These are phyloP conservation scores for Tremellales sp. DNA, from an alignment of 1,284 basidiomycete species.

Conservation along the genomic window DNA sequence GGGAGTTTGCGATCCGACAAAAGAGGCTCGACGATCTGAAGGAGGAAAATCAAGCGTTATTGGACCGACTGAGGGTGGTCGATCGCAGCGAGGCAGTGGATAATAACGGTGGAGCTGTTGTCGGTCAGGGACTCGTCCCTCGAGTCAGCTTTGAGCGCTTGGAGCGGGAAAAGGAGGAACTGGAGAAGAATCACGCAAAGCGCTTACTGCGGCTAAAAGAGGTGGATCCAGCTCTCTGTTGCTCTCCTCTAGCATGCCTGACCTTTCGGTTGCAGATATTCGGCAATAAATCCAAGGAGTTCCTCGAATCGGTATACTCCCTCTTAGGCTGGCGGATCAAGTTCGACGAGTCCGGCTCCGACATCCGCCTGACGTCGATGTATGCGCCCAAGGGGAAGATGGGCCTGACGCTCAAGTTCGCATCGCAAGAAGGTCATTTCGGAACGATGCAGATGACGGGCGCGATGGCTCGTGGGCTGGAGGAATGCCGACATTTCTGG, in stretches of 20 bases:
- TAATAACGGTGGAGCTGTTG: constrained; percentile 4
- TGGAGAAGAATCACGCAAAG: constrained; percentile 52
- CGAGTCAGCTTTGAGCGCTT: constrained; percentile 50
- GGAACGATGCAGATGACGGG: constrained; percentile 53
- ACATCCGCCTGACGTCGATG: constrained; percentile 54
- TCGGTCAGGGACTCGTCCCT: constrained; percentile 44
- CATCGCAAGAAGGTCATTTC: constrained; percentile 50
- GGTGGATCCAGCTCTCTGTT: constrained; percentile 28
- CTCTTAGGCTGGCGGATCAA: constrained; percentile 56
- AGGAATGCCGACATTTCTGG: constrained; percentile 53
- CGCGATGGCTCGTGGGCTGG: constrained; percentile 45
- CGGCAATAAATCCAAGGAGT: constrained; percentile 53
- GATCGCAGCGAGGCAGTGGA: constrained; percentile 2
- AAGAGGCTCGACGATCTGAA: constrained; percentile 51
- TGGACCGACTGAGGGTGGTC: constrained; percentile 38
- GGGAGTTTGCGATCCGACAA: constrained; percentile 51
- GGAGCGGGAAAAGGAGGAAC: constrained; percentile 46
- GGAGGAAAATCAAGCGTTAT: constrained; percentile 52
- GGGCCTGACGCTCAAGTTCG: constrained; percentile 50
- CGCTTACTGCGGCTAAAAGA: constrained; percentile 52
- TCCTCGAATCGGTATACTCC: constrained; percentile 54
- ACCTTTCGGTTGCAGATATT: constrained; percentile 40
- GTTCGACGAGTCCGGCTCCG: constrained; percentile 54
- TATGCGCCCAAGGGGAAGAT: constrained; percentile 54
- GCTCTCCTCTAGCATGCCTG: constrained; percentile 1